Percentiles rank a stretch among this genome's conserved stretches.
Evolutionary conservation across 106 monocot species (phyloP).

Genomic region (Agapanthus africanus): DNA sequence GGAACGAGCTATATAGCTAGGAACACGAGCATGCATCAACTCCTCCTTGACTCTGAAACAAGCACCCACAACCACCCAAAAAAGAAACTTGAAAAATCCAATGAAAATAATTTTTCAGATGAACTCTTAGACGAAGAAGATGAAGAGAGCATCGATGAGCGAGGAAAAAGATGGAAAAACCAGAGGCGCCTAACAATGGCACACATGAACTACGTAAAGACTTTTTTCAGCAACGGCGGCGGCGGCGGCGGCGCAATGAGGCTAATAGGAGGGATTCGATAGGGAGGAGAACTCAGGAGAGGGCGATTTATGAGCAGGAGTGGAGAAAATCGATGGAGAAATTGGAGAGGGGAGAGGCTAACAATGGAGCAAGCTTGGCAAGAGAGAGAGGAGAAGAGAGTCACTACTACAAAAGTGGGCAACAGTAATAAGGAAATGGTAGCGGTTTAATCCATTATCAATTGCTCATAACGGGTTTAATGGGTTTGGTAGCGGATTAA

Average conservation of each 20-base stretch:
- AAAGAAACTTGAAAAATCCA: slow-evolving; percentile 53
- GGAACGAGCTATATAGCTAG: slow-evolving; percentile 69
- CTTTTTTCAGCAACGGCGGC: slow-evolving; percentile 73
- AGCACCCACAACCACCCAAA: slow-evolving; percentile 23
- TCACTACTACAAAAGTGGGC: too few species aligned
- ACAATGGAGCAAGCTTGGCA: slow-evolving; percentile 78
- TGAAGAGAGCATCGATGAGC: slow-evolving; percentile 46
- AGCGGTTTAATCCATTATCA: too few species aligned
- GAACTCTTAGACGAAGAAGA: slow-evolving; percentile 52
- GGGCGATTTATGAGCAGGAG: slow-evolving; percentile 56
- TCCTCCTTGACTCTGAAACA: slow-evolving; percentile 67
- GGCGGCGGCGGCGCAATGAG: slow-evolving; percentile 75
- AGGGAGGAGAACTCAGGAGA: slow-evolving; percentile 58
- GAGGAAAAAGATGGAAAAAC: slow-evolving; percentile 51
- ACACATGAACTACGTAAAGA: slow-evolving; percentile 57
- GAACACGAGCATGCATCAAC: slow-evolving; percentile 69
- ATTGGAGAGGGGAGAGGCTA: slow-evolving; percentile 79
- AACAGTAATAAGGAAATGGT: too few species aligned
- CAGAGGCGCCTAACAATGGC: slow-evolving; percentile 12
- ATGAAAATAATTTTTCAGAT: slow-evolving; percentile 45
- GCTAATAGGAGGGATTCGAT: slow-evolving; percentile 55
- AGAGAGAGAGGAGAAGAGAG: slow-evolving; percentile 88
- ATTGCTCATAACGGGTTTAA: too few species aligned
- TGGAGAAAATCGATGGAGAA: slow-evolving; percentile 90
- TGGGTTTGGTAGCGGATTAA: too few species aligned